Evolutionary conservation across 2,329 filamentous ascomycete genomes (phyloP).

Genomic region (Xylaria sp.): DNA sequence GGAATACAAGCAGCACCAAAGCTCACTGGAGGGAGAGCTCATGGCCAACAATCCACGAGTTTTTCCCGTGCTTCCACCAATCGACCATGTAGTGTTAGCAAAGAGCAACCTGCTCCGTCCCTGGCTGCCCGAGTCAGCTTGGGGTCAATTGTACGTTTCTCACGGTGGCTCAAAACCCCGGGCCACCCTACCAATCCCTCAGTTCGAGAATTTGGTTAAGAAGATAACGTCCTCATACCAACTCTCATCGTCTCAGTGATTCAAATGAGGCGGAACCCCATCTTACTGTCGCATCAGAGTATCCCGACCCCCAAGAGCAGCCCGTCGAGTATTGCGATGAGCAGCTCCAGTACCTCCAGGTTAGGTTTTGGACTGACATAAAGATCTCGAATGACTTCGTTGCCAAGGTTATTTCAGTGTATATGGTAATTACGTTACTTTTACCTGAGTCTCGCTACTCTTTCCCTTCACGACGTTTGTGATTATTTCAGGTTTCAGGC

Average conservation of each 20-base stretch:
- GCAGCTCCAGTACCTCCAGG: slow-evolving; percentile 9
- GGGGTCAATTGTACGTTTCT: slow-evolving; percentile 9
- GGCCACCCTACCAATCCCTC: neutral
- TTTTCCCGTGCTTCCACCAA: slow-evolving; percentile 29
- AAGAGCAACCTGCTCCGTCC: slow-evolving; percentile 21
- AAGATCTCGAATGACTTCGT: slow-evolving; percentile 16
- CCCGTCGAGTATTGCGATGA: slow-evolving; percentile 16
- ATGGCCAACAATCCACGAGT: slow-evolving; percentile 35
- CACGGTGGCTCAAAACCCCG: neutral
- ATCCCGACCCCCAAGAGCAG: neutral
- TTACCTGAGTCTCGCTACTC: neutral
- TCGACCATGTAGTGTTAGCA: slow-evolving; percentile 10
- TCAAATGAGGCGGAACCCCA: neutral
- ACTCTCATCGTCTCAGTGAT: neutral
- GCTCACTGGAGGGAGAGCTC: slow-evolving; percentile 33
- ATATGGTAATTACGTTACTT: slow-evolving; percentile 15
- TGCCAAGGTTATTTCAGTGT: slow-evolving; percentile 24
- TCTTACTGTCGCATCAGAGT: neutral
- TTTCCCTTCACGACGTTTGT: neutral
- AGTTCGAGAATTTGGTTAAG: neutral
- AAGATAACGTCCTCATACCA: neutral
- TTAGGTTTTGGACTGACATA: slow-evolving; percentile 21
- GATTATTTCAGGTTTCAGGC: no score
- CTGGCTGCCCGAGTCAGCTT: neutral
- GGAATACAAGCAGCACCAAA: neutral